phyloP scores from a whole-genome alignment of 2,329 filamentous ascomycete species.

The Neophaeococcomyces aloes region DNA sequence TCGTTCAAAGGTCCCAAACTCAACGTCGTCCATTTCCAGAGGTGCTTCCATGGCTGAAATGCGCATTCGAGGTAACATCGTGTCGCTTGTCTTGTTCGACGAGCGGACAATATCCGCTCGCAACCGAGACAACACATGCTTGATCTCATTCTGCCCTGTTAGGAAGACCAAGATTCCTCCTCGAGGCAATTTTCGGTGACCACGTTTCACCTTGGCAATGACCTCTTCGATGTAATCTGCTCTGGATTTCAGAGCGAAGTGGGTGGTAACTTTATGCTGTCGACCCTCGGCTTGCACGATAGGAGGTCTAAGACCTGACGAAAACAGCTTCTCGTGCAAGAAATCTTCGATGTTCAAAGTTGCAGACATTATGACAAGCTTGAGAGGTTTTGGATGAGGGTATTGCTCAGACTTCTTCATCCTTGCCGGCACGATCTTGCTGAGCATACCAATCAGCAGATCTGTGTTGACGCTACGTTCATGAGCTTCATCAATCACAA shows the following conservation, averaged over 20 bases:
- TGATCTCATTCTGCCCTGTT: constrained; percentile 87
- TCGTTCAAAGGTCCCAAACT: constrained; percentile 55
- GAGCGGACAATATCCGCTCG: constrained; percentile 32
- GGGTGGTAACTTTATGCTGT: constrained; percentile 79
- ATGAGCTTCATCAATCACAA: constrained; percentile 94
- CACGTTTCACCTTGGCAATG: constrained; percentile 74
- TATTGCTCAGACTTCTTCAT: constrained; percentile 64
- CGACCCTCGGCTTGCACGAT: constrained; percentile 83
- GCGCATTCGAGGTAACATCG: constrained; percentile 55
- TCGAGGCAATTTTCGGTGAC: constrained; percentile 78
- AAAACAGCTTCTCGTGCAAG: constrained; percentile 75
- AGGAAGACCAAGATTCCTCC: constrained; percentile 90
- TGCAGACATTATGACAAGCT: constrained; percentile 96
- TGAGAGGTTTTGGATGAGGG: constrained; percentile 62
- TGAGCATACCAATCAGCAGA: constrained; percentile 94
- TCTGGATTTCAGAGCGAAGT: constrained; percentile 74
- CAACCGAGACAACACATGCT: constrained; percentile 66
- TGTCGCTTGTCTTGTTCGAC: neutral
- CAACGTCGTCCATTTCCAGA: constrained; percentile 75
- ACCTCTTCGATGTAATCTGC: constrained; percentile 85
- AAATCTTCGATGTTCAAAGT: constrained; percentile 86
- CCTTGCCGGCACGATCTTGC: constrained; percentile 76
- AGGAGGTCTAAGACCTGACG: constrained; percentile 56
- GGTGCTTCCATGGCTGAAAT: constrained; percentile 68
- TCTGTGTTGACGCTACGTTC: constrained; percentile 97